Conservation (phyloP, 768 basidiomycete species). For the Astraeus odoratus region DNA sequence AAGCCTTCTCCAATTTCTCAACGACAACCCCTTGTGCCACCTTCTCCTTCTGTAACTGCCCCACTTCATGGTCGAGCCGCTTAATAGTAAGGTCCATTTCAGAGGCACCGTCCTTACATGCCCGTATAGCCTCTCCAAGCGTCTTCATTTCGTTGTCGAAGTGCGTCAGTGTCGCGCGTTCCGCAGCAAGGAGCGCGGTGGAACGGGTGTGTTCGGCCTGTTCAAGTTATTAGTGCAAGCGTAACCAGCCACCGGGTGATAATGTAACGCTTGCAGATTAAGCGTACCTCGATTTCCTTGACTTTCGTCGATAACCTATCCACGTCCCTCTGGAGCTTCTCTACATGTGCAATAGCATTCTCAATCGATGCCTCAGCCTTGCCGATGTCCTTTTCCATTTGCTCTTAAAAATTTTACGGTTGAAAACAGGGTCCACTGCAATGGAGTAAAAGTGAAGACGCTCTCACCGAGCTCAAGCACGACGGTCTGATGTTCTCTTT, state of each 20-base stretch:
- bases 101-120: slow-evolving; percentile 63
- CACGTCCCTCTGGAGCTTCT: slow-evolving; percentile 56
- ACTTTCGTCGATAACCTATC: slow-evolving; percentile 49
- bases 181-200: slow-evolving; percentile 69
- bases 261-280: neutral
- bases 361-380: slow-evolving; percentile 15
- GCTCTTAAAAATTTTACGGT: slow-evolving; percentile 10
- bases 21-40: slow-evolving; percentile 44
- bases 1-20: slow-evolving; percentile 67
- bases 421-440: neutral
- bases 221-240: neutral
- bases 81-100: slow-evolving; percentile 62
- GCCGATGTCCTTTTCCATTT: slow-evolving; percentile 26
- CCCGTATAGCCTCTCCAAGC: slow-evolving; percentile 76
- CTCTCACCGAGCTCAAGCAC: slow-evolving; percentile 83
- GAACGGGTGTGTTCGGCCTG: slow-evolving; percentile 58
- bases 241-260: too few relatives aligned
- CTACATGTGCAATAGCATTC: slow-evolving; percentile 37
- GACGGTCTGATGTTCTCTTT: slow-evolving; percentile 86
- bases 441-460: neutral
- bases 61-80: slow-evolving; percentile 64
- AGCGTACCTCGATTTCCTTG: slow-evolving; percentile 17
- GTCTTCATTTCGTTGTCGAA: slow-evolving; percentile 87
- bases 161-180: slow-evolving; percentile 78
- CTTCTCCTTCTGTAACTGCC: slow-evolving; percentile 57